Conservation (phyloP, 768 basidiomycete genomes). For the Auricularia sp. region DNA sequence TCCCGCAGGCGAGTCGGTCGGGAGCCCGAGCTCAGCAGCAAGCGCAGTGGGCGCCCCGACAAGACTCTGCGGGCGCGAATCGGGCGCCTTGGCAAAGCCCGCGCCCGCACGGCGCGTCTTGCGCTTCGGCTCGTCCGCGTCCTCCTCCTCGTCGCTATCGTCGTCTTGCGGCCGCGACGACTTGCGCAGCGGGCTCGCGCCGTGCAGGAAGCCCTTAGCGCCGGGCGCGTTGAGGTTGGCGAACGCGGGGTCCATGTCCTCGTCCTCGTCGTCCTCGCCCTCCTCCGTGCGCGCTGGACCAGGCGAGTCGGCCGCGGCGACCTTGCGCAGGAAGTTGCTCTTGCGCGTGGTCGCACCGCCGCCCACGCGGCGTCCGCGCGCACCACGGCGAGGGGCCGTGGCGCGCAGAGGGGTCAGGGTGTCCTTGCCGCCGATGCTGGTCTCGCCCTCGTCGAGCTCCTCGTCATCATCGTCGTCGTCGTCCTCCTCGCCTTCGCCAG, state of each 20-base stretch:
- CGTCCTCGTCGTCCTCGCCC: slow-evolving; percentile 5
- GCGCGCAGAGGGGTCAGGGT: background rate
- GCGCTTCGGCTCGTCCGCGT: background rate
- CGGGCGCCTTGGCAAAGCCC: slow-evolving; percentile 52
- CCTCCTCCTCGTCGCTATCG: slow-evolving; percentile 4
- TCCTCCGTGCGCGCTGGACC: background rate
- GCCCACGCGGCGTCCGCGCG: background rate
- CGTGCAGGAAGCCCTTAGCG: slow-evolving; percentile 31
- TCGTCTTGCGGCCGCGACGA: slow-evolving; percentile 33
- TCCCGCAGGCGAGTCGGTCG: slow-evolving; percentile 11
- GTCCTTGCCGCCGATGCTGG: slow-evolving; percentile 6
- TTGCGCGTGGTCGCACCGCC: background rate
- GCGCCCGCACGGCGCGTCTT: slow-evolving; percentile 44
- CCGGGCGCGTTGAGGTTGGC: slow-evolving; percentile 60
- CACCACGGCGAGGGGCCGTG: background rate
- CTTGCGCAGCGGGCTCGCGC: slow-evolving; percentile 53
- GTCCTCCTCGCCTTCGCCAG: slow-evolving; percentile 29
- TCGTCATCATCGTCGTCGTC: slow-evolving; percentile 40
- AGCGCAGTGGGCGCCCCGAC: slow-evolving; percentile 65
- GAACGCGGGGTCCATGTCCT: slow-evolving; percentile 68
- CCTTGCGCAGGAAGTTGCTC: slow-evolving; percentile 1
- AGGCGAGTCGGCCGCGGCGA: slow-evolving; percentile 31
- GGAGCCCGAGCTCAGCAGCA: slow-evolving; percentile 45
- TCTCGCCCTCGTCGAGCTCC: slow-evolving; percentile 27
- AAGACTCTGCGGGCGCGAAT: slow-evolving; percentile 58